phyloP scores from a whole-genome alignment of 2,329 filamentous ascomycete species.

The Onygenales sp. region DNA sequence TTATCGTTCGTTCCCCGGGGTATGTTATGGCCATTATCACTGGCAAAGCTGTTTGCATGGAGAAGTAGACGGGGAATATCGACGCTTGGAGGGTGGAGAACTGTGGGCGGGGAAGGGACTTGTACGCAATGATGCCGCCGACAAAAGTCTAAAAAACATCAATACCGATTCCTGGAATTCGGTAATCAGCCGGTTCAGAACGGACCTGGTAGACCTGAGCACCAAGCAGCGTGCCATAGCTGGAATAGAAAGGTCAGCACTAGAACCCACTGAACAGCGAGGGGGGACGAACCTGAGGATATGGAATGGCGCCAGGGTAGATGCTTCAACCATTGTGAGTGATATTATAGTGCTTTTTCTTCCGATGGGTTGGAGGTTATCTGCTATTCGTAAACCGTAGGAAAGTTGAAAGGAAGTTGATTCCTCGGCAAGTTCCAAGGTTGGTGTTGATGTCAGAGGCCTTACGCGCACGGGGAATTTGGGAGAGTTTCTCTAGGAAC shows the following conservation, averaged over 20 bases:
- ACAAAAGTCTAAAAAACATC: conserved; percentile 55
- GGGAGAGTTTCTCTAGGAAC: no score
- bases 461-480: background rate
- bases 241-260: conserved; percentile 26
- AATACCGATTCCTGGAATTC: background rate
- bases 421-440: background rate
- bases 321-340: conserved; percentile 5
- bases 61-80: conserved; percentile 76
- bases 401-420: background rate
- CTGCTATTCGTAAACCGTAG: background rate
- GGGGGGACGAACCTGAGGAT: conserved; percentile 11
- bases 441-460: background rate
- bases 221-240: conserved; percentile 81
- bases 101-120: conserved; percentile 63
- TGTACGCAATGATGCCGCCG: conserved; percentile 64
- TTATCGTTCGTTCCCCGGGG: conserved; percentile 47
- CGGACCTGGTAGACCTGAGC: conserved; percentile 74
- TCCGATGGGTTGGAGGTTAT: background rate
- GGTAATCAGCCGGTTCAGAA: background rate
- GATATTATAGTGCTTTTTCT: background rate
- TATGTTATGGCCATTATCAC: conserved; percentile 68
- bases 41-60: conserved; percentile 68
- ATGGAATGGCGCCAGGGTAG: conserved; percentile 11
- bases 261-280: background rate
- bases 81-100: conserved; percentile 73